Evolutionary conservation across 768 basidiomycete species (phyloP).

Genomic region (Tricholoma bakamatsutake): DNA sequence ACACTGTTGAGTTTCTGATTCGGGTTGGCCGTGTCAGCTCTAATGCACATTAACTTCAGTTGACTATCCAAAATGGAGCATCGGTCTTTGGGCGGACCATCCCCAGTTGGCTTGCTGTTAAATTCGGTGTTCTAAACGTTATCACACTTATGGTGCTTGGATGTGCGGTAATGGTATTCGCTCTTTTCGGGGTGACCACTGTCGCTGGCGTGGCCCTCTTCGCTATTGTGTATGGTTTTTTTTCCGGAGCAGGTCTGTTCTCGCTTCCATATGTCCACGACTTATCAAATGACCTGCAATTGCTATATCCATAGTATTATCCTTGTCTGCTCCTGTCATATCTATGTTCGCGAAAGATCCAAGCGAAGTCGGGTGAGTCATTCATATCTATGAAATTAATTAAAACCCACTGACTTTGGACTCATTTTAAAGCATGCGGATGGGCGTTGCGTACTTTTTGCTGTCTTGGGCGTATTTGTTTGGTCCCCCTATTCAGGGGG

Average conservation of each 20-base stretch:
- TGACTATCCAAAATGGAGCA: background rate
- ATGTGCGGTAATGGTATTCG: slow-evolving; percentile 20
- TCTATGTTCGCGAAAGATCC: background rate
- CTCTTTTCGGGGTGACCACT: slow-evolving; percentile 23
- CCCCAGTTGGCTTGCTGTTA: slow-evolving; percentile 23
- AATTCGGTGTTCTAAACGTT: slow-evolving; percentile 22
- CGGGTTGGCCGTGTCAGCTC: background rate
- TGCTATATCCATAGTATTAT: background rate
- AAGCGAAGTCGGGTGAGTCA: background rate
- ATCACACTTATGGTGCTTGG: slow-evolving; percentile 17
- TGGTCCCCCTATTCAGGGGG: background rate
- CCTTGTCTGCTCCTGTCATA: background rate
- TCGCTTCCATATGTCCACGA: background rate
- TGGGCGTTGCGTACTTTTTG: background rate
- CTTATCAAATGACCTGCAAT: background rate
- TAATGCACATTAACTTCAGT: background rate
- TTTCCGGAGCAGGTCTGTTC: slow-evolving; percentile 15
- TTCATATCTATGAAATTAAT: background rate
- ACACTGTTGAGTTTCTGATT: slow-evolving; percentile 36
- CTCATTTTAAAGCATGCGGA: background rate
- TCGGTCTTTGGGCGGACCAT: slow-evolving; percentile 18
- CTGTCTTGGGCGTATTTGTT: background rate
- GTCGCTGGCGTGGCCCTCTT: slow-evolving; percentile 23
- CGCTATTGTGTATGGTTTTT: slow-evolving; percentile 32
- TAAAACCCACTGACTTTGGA: background rate